Percentiles rank a stretch among this genome's conserved stretches.
Conservation (phyloP, 176 grass and related monocot species). For the Lolium perenne region DNA sequence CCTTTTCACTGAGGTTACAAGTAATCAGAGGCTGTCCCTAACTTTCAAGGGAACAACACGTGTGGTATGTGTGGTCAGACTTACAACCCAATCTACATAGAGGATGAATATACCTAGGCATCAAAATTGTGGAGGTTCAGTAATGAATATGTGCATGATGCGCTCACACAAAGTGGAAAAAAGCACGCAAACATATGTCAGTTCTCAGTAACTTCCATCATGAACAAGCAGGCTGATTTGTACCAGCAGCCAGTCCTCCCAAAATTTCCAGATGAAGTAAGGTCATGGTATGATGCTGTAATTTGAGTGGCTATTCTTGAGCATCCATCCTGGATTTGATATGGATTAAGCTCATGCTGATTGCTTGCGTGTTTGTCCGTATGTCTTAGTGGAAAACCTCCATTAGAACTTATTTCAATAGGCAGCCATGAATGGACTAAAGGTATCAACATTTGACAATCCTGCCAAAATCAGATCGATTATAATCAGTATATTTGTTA, state of each 20-base stretch:
- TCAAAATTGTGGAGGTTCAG: constrained; percentile 42
- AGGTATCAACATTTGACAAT: constrained; percentile 29
- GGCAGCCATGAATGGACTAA: constrained; percentile 20
- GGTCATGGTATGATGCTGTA: constrained; percentile 23
- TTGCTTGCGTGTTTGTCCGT: not conserved
- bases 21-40: constrained; percentile 27
- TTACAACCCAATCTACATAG: constrained; percentile 40
- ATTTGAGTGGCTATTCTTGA: constrained; percentile 15
- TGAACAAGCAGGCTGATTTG: constrained; percentile 42
- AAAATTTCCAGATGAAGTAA: constrained; percentile 30
- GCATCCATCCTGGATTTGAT: not conserved
- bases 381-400: constrained; percentile 35
- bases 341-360: constrained; percentile 24
- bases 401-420: constrained; percentile 41
- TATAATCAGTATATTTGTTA: not conserved
- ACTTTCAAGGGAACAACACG: constrained; percentile 49
- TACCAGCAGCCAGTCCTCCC: constrained; percentile 13
- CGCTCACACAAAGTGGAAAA: constrained; percentile 20
- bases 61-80: constrained; percentile 37
- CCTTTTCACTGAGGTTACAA: constrained; percentile 36
- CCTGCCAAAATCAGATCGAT: constrained; percentile 46
- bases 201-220: constrained; percentile 10
- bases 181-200: not conserved
- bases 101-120: constrained; percentile 35
- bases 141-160: constrained; percentile 43